Conservation (phyloP, 2,329 filamentous ascomycete genomes). For the Coniochaeta sp. region DNA sequence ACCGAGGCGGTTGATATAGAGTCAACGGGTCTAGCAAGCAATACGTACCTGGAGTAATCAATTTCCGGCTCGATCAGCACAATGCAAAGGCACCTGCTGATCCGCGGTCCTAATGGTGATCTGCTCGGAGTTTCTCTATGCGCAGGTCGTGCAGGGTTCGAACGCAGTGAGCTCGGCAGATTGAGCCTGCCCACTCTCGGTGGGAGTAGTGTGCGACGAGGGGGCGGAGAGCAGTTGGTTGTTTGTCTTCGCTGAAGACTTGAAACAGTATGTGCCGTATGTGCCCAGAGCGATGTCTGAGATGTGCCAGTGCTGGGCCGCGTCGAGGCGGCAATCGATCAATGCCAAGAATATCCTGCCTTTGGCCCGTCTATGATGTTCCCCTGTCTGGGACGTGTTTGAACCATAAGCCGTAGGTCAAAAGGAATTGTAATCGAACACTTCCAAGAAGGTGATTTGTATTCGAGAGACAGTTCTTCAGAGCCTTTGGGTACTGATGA, state of each 20-base stretch:
- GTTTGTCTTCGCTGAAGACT: conserved; percentile 3
- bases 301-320: conserved; percentile 5
- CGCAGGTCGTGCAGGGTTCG: not conserved
- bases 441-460: not conserved
- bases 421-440: not conserved
- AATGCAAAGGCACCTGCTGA: conserved; percentile 2
- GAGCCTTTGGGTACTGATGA: not conserved
- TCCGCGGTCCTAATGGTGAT: not conserved
- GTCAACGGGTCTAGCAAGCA: not conserved
- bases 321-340: not conserved
- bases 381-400: not conserved
- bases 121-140: not conserved
- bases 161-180: not conserved
- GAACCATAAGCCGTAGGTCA: not conserved
- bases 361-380: not conserved
- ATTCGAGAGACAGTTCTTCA: not conserved
- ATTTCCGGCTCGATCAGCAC: conserved; percentile 5
- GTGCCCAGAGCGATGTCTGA: conserved; percentile 13
- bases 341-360: not conserved
- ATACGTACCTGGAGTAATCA: conserved; percentile 9
- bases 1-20: not conserved
- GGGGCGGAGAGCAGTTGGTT: conserved; percentile 1
- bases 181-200: not conserved
- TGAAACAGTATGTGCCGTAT: conserved; percentile 15
- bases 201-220: not conserved